Conservation (phyloP, 768 basidiomycete species). For the Tricholoma furcatifolium region DNA sequence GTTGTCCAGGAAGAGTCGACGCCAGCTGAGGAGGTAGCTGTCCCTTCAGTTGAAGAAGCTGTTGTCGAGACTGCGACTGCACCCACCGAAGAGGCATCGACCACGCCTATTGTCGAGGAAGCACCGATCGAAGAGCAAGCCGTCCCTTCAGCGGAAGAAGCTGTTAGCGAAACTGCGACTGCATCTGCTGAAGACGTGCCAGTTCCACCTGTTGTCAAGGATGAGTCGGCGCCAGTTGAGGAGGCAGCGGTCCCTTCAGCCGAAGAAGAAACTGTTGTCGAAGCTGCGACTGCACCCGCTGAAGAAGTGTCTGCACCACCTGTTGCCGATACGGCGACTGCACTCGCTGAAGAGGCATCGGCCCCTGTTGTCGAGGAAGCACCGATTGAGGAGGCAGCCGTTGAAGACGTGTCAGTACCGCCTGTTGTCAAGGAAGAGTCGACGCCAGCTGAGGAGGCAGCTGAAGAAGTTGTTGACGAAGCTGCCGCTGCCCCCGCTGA, state of each 20-base stretch:
- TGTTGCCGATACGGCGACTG: no score
- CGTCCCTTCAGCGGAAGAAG: background rate
- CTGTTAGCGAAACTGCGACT: background rate
- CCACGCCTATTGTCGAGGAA: no score
- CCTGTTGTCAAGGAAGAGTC: background rate
- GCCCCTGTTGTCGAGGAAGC: no score
- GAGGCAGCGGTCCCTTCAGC: background rate
- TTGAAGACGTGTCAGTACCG: no score
- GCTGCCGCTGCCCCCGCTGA: no score
- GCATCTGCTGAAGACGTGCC: background rate
- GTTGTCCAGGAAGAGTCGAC: background rate
- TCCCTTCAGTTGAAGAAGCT: background rate
- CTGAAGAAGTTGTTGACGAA: no score
- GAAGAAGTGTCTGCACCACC: background rate
- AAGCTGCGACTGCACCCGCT: background rate
- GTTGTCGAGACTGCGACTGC: background rate
- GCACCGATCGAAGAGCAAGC: no score
- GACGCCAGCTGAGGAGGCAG: background rate
- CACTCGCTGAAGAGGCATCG: no score
- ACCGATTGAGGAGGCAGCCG: background rate
- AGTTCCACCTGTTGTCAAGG: background rate
- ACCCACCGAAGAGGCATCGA: background rate
- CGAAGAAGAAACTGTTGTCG: background rate
- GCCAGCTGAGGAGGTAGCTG: background rate
- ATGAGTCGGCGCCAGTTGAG: background rate